Percentiles rank a stretch among this genome's conserved stretches.
phyloP scores from a whole-genome alignment of 495 filamentous ascomycete species.

The Bacidia rubella region DNA sequence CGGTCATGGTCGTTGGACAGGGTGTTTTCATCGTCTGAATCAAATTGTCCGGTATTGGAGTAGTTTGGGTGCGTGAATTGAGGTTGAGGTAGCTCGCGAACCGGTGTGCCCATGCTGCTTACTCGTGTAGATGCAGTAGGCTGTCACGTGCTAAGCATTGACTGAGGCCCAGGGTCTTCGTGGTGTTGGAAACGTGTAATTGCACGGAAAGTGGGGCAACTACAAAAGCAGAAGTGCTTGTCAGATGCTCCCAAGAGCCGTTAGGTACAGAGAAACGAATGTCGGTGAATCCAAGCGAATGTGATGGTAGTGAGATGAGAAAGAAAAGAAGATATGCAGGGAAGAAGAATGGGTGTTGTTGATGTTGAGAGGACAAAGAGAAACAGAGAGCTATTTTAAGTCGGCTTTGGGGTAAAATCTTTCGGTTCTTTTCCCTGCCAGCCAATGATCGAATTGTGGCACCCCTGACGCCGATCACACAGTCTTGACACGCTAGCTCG shows the following conservation, averaged over 20 bases:
- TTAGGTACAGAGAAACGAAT: background rate
- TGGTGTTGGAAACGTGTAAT: background rate
- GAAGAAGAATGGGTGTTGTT: background rate
- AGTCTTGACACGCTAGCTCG: background rate
- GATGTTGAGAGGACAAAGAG: background rate
- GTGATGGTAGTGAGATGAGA: background rate
- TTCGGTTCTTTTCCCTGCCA: background rate
- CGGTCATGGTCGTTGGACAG: conserved; percentile 17
- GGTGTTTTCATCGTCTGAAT: conserved; percentile 27
- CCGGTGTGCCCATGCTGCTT: conserved; percentile 41
- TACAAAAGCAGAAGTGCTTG: too few species aligned
- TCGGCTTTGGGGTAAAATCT: background rate
- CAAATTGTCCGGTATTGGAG: conserved; percentile 17
- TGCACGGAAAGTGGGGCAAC: background rate
- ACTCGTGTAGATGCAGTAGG: background rate
- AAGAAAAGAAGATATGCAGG: background rate
- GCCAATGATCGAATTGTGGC: background rate
- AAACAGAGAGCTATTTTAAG: background rate
- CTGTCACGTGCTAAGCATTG: background rate
- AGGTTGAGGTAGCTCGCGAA: conserved; percentile 32
- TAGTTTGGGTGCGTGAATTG: conserved; percentile 17
- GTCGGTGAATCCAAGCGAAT: conserved; percentile 4
- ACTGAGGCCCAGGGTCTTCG: background rate
- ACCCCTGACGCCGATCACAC: background rate
- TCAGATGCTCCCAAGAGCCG: background rate